These are phyloP conservation scores for Tagetes erecta DNA, from an alignment of 129 eudicot species.

Conservation along the genomic window DNA sequence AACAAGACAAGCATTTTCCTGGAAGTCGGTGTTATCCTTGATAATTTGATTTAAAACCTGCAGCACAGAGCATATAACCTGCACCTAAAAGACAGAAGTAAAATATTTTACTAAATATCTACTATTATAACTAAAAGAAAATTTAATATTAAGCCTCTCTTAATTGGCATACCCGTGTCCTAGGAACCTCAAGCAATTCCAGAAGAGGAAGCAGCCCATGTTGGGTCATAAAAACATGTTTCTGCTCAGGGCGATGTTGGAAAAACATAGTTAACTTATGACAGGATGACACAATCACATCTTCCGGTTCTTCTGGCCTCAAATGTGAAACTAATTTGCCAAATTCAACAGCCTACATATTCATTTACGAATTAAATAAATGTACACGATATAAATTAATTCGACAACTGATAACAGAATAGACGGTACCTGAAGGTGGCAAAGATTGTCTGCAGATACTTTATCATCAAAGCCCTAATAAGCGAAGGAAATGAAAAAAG, in stretches of 20 bases:
- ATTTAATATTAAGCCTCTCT: conserved; percentile 9
- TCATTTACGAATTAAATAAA: conserved; percentile 11
- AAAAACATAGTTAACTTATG: conserved; percentile 80
- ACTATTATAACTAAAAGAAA: background rate
- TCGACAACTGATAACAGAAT: conserved; percentile 6
- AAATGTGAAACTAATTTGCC: conserved; percentile 76
- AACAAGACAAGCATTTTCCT: conserved; percentile 96
- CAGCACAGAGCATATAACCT: conserved; percentile 85
- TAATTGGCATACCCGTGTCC: conserved; percentile 60
- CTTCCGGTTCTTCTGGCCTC: conserved; percentile 94
- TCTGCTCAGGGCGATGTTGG: conserved; percentile 91
- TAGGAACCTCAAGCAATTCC: conserved; percentile 91
- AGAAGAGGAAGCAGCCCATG: conserved; percentile 90
- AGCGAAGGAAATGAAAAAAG: conserved; percentile 14
- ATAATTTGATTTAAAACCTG: conserved; percentile 86
- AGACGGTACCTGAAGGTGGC: conserved; percentile 72
- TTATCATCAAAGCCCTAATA: conserved; percentile 93
- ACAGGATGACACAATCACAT: conserved; percentile 82
- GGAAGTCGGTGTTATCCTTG: conserved; percentile 84
- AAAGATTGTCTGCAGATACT: conserved; percentile 79
- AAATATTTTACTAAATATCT: conserved; percentile 17
- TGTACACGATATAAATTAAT: conserved; percentile 21
- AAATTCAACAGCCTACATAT: conserved; percentile 82
- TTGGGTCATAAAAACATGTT: conserved; percentile 82
- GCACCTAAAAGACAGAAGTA: conserved; percentile 35